Conservation (phyloP, 139 green algal genomes). For the Chlorella sp. region DNA sequence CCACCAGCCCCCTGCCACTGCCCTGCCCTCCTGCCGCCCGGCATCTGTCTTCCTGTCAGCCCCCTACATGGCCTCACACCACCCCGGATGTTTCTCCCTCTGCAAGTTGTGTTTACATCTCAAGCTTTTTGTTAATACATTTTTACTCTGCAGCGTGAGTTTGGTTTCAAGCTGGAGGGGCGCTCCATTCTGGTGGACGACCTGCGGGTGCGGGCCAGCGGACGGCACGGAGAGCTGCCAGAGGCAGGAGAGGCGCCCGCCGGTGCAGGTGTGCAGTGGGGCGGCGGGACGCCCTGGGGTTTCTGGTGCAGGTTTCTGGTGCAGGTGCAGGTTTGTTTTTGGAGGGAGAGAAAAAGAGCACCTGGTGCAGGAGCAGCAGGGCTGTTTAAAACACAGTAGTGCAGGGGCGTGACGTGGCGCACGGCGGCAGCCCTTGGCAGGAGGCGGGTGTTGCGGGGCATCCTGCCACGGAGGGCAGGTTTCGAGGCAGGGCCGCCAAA, state of each 20-base stretch:
- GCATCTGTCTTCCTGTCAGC: neutral
- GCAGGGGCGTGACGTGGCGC: too few relatives aligned
- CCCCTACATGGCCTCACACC: neutral
- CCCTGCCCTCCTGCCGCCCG: neutral
- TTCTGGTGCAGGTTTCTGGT: too few relatives aligned
- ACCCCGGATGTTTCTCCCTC: neutral
- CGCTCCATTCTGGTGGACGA: constrained; percentile 91
- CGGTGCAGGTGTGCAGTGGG: neutral
- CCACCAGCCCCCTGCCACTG: too few relatives aligned
- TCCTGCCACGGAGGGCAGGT: too few relatives aligned
- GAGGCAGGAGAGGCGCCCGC: neutral
- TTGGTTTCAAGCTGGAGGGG: constrained; percentile 90
- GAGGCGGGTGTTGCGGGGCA: too few relatives aligned
- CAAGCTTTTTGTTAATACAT: too few relatives aligned
- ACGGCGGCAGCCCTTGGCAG: too few relatives aligned
- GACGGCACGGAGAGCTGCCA: constrained; percentile 14
- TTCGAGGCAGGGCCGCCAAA: neutral
- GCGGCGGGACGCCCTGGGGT: neutral
- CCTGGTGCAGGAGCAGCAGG: too few relatives aligned
- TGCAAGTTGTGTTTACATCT: too few relatives aligned
- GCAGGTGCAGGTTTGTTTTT: too few relatives aligned
- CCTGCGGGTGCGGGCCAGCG: constrained; percentile 70
- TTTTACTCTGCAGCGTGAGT: constrained; percentile 71
- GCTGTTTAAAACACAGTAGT: too few relatives aligned
- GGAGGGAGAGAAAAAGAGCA: too few relatives aligned